A percentile compares a stretch with the other conserved stretches of the same genome.
Evolutionary conservation across 345 rosid species (phyloP).

Genomic region (Capsella bursapastoris): DNA sequence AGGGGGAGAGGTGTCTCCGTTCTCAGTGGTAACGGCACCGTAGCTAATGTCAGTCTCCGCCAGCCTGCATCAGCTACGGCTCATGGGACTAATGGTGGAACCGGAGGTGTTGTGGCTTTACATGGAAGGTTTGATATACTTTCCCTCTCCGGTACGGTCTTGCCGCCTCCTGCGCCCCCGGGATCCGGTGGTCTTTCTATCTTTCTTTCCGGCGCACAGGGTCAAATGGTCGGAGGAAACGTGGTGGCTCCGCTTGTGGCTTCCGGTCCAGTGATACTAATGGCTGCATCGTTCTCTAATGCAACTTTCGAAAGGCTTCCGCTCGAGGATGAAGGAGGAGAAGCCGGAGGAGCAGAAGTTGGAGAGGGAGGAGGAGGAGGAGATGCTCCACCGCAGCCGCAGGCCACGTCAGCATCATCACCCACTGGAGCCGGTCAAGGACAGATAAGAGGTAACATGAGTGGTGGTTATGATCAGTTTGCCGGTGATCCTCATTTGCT

Average conservation of each 20-base stretch:
- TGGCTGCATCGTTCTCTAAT: conserved; percentile 78
- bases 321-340: conserved; percentile 55
- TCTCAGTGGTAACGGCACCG: conserved; percentile 69
- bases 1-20: conserved; percentile 75
- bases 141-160: conserved; percentile 71
- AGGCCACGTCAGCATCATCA: conserved; percentile 50
- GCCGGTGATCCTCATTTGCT: conserved; percentile 62
- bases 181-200: conserved; percentile 70
- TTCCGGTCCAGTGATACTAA: conserved; percentile 68
- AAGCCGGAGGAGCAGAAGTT: conserved; percentile 18
- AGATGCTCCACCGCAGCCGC: conserved; percentile 38
- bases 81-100: conserved; percentile 45
- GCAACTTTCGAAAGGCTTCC: conserved; percentile 80
- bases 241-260: conserved; percentile 70
- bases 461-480: conserved; percentile 57
- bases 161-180: conserved; percentile 87
- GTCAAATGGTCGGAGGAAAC: conserved; percentile 78
- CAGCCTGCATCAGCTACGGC: conserved; percentile 56
- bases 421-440: conserved; percentile 50
- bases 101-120: conserved; percentile 59
- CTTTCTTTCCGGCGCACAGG: conserved; percentile 68
- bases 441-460: conserved; percentile 48
- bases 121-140: conserved; percentile 82
- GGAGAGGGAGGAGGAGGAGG: conserved; percentile 29
- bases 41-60: conserved; percentile 57